phyloP scores from a whole-genome alignment of 768 basidiomycete species.

The Porpolomopsis calyptriformis region DNA sequence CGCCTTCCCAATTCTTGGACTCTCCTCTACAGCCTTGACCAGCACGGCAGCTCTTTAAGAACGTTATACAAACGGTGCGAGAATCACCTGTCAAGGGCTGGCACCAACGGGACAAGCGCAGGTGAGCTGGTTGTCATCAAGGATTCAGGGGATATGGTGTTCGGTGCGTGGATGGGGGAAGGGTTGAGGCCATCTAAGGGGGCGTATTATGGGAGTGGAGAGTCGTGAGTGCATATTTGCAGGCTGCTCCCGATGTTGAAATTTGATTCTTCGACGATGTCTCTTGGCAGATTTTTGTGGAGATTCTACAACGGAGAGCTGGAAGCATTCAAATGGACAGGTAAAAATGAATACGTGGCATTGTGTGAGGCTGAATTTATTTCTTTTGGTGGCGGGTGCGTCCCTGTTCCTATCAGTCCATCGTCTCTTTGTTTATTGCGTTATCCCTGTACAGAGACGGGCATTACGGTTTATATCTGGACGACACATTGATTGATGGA shows the following conservation, averaged over 20 bases:
- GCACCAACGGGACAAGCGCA: slow-evolving; percentile 17
- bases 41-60: slow-evolving; percentile 86
- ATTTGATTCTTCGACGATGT: not conserved
- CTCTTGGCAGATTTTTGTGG: slow-evolving; percentile 72
- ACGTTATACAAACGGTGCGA: slow-evolving; percentile 72
- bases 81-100: slow-evolving; percentile 22
- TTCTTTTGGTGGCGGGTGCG: slow-evolving; percentile 89
- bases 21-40: slow-evolving; percentile 83
- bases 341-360: slow-evolving; percentile 82
- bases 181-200: slow-evolving; percentile 49
- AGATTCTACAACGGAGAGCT: slow-evolving; percentile 24
- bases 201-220: slow-evolving; percentile 80
- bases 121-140: slow-evolving; percentile 53
- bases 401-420: slow-evolving; percentile 13
- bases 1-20: slow-evolving; percentile 66
- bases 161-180: slow-evolving; percentile 81
- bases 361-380: slow-evolving; percentile 72
- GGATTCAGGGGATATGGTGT: slow-evolving; percentile 53
- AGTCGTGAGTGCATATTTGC: slow-evolving; percentile 47
- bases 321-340: slow-evolving; percentile 73
- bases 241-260: not conserved
- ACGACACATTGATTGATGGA: slow-evolving; percentile 70
- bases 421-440: slow-evolving; percentile 4
- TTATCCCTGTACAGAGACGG: slow-evolving; percentile 49
- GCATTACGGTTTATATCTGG: slow-evolving; percentile 81